Conservation (phyloP, 768 basidiomycete genomes). For the Sporobolomyces pararoseus region DNA sequence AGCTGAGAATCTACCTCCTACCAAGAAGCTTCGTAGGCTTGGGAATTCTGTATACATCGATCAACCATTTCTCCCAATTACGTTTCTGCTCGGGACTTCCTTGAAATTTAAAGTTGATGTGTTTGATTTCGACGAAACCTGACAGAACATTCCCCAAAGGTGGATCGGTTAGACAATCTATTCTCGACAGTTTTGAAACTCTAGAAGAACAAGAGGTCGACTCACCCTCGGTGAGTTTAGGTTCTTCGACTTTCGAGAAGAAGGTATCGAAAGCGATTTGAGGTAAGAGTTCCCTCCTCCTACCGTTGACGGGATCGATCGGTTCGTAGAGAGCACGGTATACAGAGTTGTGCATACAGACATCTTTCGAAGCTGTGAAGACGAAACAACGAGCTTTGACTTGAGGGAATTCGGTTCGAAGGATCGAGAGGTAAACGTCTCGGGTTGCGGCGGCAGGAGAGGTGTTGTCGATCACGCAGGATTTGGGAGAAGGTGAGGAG, state of each 20-base stretch:
- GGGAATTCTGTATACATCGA: conserved; percentile 57
- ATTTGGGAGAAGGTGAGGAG: conserved; percentile 54
- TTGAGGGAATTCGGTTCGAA: conserved; percentile 14
- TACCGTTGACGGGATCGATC: conserved; percentile 14
- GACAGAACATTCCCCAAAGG: background rate
- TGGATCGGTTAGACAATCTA: no score
- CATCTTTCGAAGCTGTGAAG: conserved; percentile 70
- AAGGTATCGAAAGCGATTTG: conserved; percentile 47
- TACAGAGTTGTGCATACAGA: conserved; percentile 90
- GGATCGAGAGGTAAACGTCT: conserved; percentile 63
- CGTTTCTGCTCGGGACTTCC: conserved; percentile 67
- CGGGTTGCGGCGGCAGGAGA: conserved; percentile 71
- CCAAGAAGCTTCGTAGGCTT: background rate
- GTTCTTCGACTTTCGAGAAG: conserved; percentile 56
- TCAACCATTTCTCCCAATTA: conserved; percentile 78
- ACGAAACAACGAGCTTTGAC: conserved; percentile 60
- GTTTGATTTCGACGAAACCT: conserved; percentile 64
- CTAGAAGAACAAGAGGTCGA: background rate
- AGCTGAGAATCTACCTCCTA: background rate
- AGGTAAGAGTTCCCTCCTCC: conserved; percentile 31
- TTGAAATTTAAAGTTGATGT: conserved; percentile 74
- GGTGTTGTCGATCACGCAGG: conserved; percentile 88
- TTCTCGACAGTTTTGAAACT: no score
- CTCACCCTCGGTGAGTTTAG: conserved; percentile 61
- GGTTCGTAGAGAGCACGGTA: conserved; percentile 48